These are phyloP conservation scores for Penicillium macrosclerotiorum DNA, from an alignment of 495 filamentous ascomycete genomes.

Conservation along the genomic window DNA sequence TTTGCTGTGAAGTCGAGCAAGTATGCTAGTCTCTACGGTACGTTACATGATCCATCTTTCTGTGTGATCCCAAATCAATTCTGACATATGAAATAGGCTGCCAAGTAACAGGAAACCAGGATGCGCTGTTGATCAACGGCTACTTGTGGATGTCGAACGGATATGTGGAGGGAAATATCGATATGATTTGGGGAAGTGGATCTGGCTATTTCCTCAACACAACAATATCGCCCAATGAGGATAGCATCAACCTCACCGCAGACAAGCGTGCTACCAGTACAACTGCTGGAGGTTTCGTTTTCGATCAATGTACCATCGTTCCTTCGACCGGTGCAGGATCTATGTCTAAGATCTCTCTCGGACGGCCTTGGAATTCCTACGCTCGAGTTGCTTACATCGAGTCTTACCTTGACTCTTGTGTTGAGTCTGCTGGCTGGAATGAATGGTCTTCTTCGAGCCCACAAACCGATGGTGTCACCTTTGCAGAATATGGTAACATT, in stretches of 20 bases:
- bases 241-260: too few species aligned
- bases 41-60: too few species aligned
- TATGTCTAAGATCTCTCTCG: too few species aligned
- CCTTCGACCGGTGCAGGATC: too few species aligned
- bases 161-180: constrained; percentile 14
- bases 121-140: constrained; percentile 12
- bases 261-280: too few species aligned
- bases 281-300: too few species aligned
- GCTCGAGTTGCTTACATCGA: constrained; percentile 59
- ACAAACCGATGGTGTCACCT: constrained; percentile 12
- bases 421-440: constrained; percentile 58
- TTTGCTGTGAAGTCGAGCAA: too few species aligned
- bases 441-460: constrained; percentile 15
- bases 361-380: constrained; percentile 59
- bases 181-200: constrained; percentile 17
- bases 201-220: constrained; percentile 58
- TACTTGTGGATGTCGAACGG: constrained; percentile 9
- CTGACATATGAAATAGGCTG: constrained; percentile 11
- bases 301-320: too few species aligned
- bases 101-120: constrained; percentile 13
- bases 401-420: constrained; percentile 46
- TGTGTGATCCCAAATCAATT: too few species aligned
- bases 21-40: too few species aligned
- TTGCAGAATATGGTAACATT: constrained; percentile 17
- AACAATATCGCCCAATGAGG: too few species aligned